A percentile compares a stretch with the other conserved stretches of the same genome.
Conservation (phyloP, 2,329 filamentous ascomycete species). For the Fusarium coicis region DNA sequence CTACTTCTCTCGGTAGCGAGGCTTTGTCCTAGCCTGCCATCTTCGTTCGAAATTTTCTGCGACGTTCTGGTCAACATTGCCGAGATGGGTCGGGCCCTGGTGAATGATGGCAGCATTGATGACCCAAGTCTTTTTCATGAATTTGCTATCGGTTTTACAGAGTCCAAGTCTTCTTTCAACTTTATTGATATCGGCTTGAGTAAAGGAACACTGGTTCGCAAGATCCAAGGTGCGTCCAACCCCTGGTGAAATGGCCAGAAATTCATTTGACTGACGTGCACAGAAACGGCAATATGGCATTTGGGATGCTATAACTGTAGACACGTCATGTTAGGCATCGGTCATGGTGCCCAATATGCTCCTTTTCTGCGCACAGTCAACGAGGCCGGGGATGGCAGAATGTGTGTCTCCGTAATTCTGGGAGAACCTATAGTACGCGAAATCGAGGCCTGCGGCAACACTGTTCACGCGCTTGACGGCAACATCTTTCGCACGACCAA, state of each 20-base stretch:
- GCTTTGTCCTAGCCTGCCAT: slow-evolving; percentile 55
- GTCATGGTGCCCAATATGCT: slow-evolving; percentile 70
- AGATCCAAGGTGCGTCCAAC: slow-evolving; percentile 64
- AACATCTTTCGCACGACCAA: slow-evolving; percentile 66
- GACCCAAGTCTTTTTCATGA: slow-evolving; percentile 61
- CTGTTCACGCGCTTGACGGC: slow-evolving; percentile 57
- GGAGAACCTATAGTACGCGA: slow-evolving; percentile 63
- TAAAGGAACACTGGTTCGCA: slow-evolving; percentile 68
- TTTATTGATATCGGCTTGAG: slow-evolving; percentile 71
- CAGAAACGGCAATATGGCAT: slow-evolving; percentile 66
- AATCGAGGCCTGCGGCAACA: slow-evolving; percentile 58
- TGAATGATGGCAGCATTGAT: slow-evolving; percentile 58
- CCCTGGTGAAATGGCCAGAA: neutral
- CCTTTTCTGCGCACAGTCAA: slow-evolving; percentile 67
- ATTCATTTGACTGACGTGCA: slow-evolving; percentile 11
- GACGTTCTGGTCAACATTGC: slow-evolving; percentile 67
- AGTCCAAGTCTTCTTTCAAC: slow-evolving; percentile 68
- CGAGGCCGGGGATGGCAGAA: slow-evolving; percentile 53
- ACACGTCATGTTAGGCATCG: slow-evolving; percentile 69
- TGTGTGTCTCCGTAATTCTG: slow-evolving; percentile 65
- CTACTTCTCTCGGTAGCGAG: slow-evolving; percentile 61
- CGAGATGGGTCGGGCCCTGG: slow-evolving; percentile 62
- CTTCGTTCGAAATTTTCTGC: slow-evolving; percentile 64
- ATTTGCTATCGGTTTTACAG: slow-evolving; percentile 70
- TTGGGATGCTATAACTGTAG: slow-evolving; percentile 70